Conservation (phyloP, 139 green algal genomes). For the Asterochloris sp. region DNA sequence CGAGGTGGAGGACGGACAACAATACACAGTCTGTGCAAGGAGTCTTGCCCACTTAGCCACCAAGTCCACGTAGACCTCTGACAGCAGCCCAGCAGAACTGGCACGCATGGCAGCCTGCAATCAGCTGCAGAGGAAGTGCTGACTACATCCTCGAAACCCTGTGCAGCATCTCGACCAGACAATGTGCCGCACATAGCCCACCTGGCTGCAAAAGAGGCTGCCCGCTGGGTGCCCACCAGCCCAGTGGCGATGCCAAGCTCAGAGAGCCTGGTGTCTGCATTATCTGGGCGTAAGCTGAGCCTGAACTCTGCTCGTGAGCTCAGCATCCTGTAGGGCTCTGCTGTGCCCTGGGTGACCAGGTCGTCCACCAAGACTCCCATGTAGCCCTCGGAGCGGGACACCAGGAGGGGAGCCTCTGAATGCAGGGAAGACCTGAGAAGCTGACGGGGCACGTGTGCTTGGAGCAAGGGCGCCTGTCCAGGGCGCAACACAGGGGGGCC, state of each 20-base stretch:
- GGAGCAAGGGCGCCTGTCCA: no score
- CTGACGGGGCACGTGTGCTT: background rate
- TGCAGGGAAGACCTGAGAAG: background rate
- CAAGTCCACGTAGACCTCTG: no score
- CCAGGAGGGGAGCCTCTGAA: conserved; percentile 30
- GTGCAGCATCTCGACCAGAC: no score
- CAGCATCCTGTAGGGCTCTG: conserved; percentile 62
- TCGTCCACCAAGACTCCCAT: conserved; percentile 55
- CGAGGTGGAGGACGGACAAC: no score
- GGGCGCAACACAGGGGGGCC: no score
- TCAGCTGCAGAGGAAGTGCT: no score
- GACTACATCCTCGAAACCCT: no score
- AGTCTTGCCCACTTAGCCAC: no score
- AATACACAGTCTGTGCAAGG: no score
- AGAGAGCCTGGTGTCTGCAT: conserved; percentile 51
- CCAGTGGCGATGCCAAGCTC: conserved; percentile 32
- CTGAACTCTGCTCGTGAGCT: conserved; percentile 48
- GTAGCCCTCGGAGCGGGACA: conserved; percentile 45
- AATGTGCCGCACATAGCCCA: background rate
- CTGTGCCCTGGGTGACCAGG: conserved; percentile 38
- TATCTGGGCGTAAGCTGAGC: conserved; percentile 52
- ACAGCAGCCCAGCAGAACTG: no score
- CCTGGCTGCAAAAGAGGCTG: conserved; percentile 11
- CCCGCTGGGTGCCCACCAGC: conserved; percentile 26
- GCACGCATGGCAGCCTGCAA: no score